phyloP scores from a whole-genome alignment of 305 asterid species.

The Solanum hybrid region DNA sequence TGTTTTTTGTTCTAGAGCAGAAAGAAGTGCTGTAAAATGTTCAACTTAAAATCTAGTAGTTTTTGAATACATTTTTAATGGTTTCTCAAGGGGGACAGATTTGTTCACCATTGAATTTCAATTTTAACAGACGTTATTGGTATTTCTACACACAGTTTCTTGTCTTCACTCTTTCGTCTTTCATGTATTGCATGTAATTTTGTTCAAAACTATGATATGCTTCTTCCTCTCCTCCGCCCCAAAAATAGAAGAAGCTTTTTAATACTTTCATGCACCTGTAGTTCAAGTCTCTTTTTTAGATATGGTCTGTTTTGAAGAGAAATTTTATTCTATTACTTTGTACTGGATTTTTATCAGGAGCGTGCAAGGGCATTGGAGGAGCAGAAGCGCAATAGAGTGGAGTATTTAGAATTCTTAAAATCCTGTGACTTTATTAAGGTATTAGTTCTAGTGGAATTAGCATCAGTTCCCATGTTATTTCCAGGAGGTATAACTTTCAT shows the following conservation, averaged over 20 bases:
- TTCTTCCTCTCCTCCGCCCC: background rate
- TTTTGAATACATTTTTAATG: background rate
- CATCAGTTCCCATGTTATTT: conserved; percentile 7
- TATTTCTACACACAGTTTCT: background rate
- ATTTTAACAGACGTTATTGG: background rate
- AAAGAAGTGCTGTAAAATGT: background rate
- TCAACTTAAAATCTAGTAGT: background rate
- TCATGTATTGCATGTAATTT: background rate
- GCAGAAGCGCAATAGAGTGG: conserved; percentile 51
- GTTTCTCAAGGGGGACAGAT: background rate
- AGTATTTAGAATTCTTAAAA: conserved; percentile 68
- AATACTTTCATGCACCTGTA: background rate
- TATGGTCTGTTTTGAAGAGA: background rate
- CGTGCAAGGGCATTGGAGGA: conserved; percentile 84
- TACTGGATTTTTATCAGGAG: conserved; percentile 44
- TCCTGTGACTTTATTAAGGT: conserved; percentile 92
- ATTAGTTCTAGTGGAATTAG: conserved; percentile 8
- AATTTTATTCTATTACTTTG: conserved; percentile 4
- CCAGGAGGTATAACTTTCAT: conserved; percentile 7
- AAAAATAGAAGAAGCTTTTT: background rate
- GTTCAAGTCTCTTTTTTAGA: background rate
- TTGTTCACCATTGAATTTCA: background rate
- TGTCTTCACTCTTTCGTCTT: background rate
- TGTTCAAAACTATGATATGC: background rate
- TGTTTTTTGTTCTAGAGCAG: background rate